Base-by-base conservation (phyloP, 192 early-diverging fungal genomes). In the Coemansia sp. region DNA sequence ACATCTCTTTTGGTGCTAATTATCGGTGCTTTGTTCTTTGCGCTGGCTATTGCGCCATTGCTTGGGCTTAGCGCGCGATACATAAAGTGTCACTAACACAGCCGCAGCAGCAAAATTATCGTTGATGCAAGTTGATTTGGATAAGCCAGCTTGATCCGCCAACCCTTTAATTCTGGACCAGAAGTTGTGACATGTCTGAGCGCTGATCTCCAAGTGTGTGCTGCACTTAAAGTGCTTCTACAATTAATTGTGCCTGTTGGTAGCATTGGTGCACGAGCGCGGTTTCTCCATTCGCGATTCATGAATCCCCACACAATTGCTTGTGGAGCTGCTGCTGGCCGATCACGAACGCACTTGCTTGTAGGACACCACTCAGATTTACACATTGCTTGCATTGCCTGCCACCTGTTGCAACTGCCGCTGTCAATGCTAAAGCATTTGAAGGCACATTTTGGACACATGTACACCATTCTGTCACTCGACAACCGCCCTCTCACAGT, bases 341-440 rank as follows among this genome's bases (percentile, higher is more conserved):
- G 28, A 55, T 55, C 52, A 26, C 52, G 52, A 55, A 55, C n/a
- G 28, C 52, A 30, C 52, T 55, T 14, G 28, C 52, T 32, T 55
- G 28, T 55, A 32, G 52, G 52, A 55, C 52, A 55, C 52, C 52
- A 55, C 52, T 55, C 52, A 55, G 52, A 55, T 55, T 55, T 55
- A 30, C 52, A 55, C 11, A 8, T 16, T 32, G 52, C 52, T 55
- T 55, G 52, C 52, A 55, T 55, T 52, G 23, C 49, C 49, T 26
- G 49, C 21, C 21, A 52, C 21, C 21, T 52, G 49, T 26, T 26
- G 6, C 49, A 9, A 9, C 8, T 52, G 49, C 11, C 26, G 21
- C 1, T 52, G 49, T 52, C 8, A 6, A 11, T 3, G 10, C 40
- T 26, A 11, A 26, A 52, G 23, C 49, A 3, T 11, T 26, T 26